phyloP scores from a whole-genome alignment of 2,329 filamentous ascomycete species.

The Cladosporium sp. region DNA sequence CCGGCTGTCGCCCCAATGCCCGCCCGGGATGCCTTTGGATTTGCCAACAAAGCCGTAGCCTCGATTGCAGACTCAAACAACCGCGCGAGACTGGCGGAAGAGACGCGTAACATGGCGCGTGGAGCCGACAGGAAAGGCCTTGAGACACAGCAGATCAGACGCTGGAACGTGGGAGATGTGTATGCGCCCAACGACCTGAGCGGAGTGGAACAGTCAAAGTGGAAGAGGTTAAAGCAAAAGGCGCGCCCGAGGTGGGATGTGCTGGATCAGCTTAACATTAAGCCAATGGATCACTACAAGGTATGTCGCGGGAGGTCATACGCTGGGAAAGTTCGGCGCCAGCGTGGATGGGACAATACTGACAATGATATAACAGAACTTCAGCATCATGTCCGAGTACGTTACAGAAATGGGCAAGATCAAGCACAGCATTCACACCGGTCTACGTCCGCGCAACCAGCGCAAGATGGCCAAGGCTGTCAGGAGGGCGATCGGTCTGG shows the following conservation, averaged over 20 bases:
- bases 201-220: slow-evolving; percentile 76
- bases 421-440: slow-evolving; percentile 71
- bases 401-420: slow-evolving; percentile 84
- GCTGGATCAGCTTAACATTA: slow-evolving; percentile 75
- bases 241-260: slow-evolving; percentile 59
- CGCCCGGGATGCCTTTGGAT: slow-evolving; percentile 18
- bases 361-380: slow-evolving; percentile 64
- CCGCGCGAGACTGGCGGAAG: slow-evolving; percentile 1
- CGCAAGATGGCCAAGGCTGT: slow-evolving; percentile 91
- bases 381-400: slow-evolving; percentile 85
- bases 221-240: slow-evolving; percentile 59
- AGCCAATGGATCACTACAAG: slow-evolving; percentile 84
- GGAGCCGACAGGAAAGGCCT: slow-evolving; percentile 46
- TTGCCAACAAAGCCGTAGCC: slow-evolving; percentile 17
- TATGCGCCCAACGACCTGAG: slow-evolving; percentile 89
- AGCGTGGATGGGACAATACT: background rate
- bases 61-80: background rate
- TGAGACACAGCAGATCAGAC: slow-evolving; percentile 65
- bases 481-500: slow-evolving; percentile 81
- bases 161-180: slow-evolving; percentile 76
- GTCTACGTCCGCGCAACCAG: slow-evolving; percentile 85
- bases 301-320: slow-evolving; percentile 51
- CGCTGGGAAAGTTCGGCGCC: background rate
- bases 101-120: slow-evolving; percentile 5
- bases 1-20: slow-evolving; percentile 3